Base-by-base conservation (phyloP, 495 filamentous ascomycete species). In the Saxophila tyrrhenica region DNA sequence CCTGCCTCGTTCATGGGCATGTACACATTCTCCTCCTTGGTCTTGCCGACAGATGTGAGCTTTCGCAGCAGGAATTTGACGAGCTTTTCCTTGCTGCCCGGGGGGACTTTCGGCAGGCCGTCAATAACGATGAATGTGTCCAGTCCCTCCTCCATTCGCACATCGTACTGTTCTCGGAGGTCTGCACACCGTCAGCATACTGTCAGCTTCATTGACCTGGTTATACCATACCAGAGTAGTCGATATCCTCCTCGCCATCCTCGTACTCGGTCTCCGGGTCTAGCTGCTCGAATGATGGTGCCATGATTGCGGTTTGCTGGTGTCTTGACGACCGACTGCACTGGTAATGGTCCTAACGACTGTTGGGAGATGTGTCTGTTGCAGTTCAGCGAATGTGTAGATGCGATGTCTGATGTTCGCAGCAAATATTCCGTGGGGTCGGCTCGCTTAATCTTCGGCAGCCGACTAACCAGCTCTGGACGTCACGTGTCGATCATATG, bases 91-190 rank as follows among this genome's bases (percentile, higher is more conserved):
- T 85, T 85, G 72, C 79, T 86, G 25, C 87, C 89, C 65, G 86
- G 85, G 51, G 77, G 76, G 45, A 98, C 92, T 47, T 82, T 71
- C 52, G 92, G 92, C 32, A 96, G 79, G 58, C 92, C 92, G 71
- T 98, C 92, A 68, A 95, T 78, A 48, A 96, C 88, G 53, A 98
- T 82, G 62, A 98, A 98, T 57, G 87, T 83, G 66, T 98, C 92
- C 64, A 95, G 81, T 51, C 92, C 91, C 68, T 95, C 86, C 67
- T 98, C 91, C 48, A 95, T 76, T 62, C 90, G 88, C 39, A 96
- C 92, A 69, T 97, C 89, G 64, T 86, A 95, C 69, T 94, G 86
- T 65, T 87, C 89, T 64, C 81, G 77, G 57, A 98, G 78, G 73
- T 98, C 92, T 84, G 61, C 32, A 42, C 38, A 25, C 5, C 5